A percentile compares a stretch with the other conserved stretches of the same genome.
Conservation (phyloP, 805 yeast species). For the Ogataea ganodermae region DNA sequence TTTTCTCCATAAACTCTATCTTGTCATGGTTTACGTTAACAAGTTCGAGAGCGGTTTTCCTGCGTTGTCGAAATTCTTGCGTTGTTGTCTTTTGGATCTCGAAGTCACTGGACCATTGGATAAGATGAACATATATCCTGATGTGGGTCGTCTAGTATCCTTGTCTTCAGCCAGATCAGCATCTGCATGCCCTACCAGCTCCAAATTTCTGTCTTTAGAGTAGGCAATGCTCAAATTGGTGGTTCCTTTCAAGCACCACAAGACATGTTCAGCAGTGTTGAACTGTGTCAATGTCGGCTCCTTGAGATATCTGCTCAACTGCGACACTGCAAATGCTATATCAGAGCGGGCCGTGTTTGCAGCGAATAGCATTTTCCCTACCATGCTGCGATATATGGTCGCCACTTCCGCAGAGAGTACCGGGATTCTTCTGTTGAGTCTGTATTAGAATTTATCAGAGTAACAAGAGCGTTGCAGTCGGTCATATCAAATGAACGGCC, state of each 20-base stretch:
- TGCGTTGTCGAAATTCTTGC: slow-evolving; percentile 17
- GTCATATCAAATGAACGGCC: too few species aligned
- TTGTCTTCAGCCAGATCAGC: slow-evolving; percentile 18
- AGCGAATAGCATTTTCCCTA: slow-evolving; percentile 14
- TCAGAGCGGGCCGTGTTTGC: slow-evolving; percentile 11
- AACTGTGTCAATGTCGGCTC: slow-evolving; percentile 7
- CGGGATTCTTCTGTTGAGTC: too few species aligned
- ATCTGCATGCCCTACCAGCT: slow-evolving; percentile 16
- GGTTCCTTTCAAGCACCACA: slow-evolving; percentile 20
- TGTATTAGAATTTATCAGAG: too few species aligned
- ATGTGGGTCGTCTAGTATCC: slow-evolving; percentile 13
- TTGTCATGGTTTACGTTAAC: background rate
- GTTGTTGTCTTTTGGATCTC: slow-evolving; percentile 23
- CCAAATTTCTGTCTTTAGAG: background rate
- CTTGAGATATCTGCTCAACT: slow-evolving; percentile 8
- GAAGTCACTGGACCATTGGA: slow-evolving; percentile 19
- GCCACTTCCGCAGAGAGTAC: too few species aligned
- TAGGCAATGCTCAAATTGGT: background rate
- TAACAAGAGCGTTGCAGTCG: too few species aligned
- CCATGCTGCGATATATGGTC: slow-evolving; percentile 19
- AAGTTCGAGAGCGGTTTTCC: background rate
- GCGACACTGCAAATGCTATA: slow-evolving; percentile 2
- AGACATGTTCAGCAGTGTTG: slow-evolving; percentile 12
- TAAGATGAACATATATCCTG: slow-evolving; percentile 12
- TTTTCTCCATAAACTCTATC: slow-evolving; percentile 3